A percentile compares a stretch with the other conserved stretches of the same genome.
Conservation (phyloP, 495 filamentous ascomycete genomes). For the Parachaetomium inaequale region DNA sequence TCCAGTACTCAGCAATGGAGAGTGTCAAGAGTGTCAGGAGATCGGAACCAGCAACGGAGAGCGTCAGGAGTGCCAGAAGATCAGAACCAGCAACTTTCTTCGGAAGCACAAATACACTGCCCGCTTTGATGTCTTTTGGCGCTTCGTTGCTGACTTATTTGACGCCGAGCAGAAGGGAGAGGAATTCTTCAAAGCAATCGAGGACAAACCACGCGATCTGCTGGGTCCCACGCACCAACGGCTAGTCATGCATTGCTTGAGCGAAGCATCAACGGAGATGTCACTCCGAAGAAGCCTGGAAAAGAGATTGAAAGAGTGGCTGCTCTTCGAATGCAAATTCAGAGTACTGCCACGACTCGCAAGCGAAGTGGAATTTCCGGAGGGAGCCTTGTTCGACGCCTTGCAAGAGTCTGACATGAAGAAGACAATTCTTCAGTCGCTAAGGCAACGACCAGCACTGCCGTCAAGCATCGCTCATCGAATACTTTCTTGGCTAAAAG, state of each 20-base stretch:
- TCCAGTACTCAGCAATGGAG: slow-evolving; percentile 15
- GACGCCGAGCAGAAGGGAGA: slow-evolving; percentile 12
- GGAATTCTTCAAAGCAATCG: slow-evolving; percentile 37
- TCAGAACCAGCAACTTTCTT: slow-evolving; percentile 30
- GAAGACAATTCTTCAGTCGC: slow-evolving; percentile 13
- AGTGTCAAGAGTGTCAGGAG: too few species aligned
- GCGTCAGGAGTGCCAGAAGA: too few species aligned
- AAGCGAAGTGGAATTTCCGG: slow-evolving; percentile 31
- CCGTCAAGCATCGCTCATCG: slow-evolving; percentile 22
- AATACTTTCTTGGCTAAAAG: slow-evolving; percentile 17
- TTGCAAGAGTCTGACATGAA: slow-evolving; percentile 16
- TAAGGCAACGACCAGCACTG: slow-evolving; percentile 19
- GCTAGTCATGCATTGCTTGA: slow-evolving; percentile 43
- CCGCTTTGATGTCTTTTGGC: slow-evolving; percentile 44
- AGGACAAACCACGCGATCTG: slow-evolving; percentile 38
- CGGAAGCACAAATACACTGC: slow-evolving; percentile 38
- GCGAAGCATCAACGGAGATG: slow-evolving; percentile 27
- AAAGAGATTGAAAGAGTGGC: slow-evolving; percentile 25
- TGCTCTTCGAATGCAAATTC: slow-evolving; percentile 29
- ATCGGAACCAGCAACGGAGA: too few species aligned
- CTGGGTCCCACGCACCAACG: slow-evolving; percentile 40
- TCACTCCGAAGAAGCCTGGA: slow-evolving; percentile 21
- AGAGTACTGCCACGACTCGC: slow-evolving; percentile 4
- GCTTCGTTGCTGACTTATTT: slow-evolving; percentile 44
- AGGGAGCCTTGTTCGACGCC: slow-evolving; percentile 20